Evolutionary conservation across 306 rosid genomes (phyloP), one percentile per base, ranked within the genome.

Genomic region (Gleditsia sinensis): DNA sequence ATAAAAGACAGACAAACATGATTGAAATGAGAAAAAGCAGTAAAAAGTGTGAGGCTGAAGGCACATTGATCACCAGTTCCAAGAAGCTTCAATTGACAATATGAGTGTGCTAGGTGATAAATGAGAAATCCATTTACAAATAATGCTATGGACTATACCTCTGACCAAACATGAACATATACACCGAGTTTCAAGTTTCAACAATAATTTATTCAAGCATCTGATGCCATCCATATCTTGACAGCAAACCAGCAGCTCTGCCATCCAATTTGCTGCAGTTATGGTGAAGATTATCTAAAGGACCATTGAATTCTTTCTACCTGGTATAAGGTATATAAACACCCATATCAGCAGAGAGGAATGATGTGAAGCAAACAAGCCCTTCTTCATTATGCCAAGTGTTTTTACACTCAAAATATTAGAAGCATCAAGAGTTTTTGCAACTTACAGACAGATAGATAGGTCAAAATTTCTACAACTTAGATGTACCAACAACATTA

Each of bases 1-100:
- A 21, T 19, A 13, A 19, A 24, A 50, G 58, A 5, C 28, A 24
- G 58, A 5, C 28, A 24, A 27, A 42, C 27, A 65, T 49, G 4
- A 39, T 21, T 27, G 69, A 21, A 27, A 53, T 12, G 48, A 8
- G n/a, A 19, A 9, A 9, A 1, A 19, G 17, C 11, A 14, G n/a
- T n/a, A n/a, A n/a, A n/a, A n/a, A 34, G 53, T 34, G 45, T 23
- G 34, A 51, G 46, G 37, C 32, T 6, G 19, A 62, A 69, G 39
- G 14, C 53, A 62, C 43, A 67, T 10, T 7, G 68, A 80, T 45
- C 68, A 36, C 42, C 32, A 17, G 25, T 53, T 61, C 71, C 59
- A 45, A 65, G 5, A 32, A 24, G 34, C 67, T 67, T 55, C 75
- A 75, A 10, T 72, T 59, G 69, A 30, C 33, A 28, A 33, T n/a